Evolutionary conservation across 805 yeast genomes (phyloP).

Genomic region (Candida nemodendra): DNA sequence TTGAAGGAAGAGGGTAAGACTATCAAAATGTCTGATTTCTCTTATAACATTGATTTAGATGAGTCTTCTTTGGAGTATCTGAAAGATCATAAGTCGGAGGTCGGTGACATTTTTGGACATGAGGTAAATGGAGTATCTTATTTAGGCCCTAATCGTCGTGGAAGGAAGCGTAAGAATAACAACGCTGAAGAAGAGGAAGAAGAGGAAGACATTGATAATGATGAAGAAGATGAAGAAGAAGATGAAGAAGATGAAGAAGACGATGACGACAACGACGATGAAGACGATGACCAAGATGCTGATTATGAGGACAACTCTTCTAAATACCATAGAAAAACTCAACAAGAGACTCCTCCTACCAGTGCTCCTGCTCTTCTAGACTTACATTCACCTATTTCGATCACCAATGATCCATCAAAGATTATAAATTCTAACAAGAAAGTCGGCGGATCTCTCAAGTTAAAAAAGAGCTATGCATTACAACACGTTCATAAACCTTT

Average conservation of each 20-base stretch:
- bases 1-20: slow-evolving; percentile 11
- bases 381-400: not conserved
- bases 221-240: not conserved
- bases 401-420: no score
- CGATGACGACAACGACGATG: slow-evolving; percentile 4
- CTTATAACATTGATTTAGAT: no score
- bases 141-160: no score
- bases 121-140: no score
- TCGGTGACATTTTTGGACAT: not conserved
- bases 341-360: not conserved
- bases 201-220: not conserved
- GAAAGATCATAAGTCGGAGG: slow-evolving; percentile 1
- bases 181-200: not conserved
- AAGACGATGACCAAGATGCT: slow-evolving; percentile 9
- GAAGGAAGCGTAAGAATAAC: slow-evolving; percentile 1
- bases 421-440: not conserved
- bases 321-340: not conserved
- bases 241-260: slow-evolving; percentile 12
- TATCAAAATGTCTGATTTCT: slow-evolving; percentile 6
- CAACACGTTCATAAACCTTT: not conserved
- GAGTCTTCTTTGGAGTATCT: no score
- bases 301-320: slow-evolving; percentile 4
- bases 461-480: slow-evolving; percentile 2
- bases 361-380: not conserved
- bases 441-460: not conserved